Evolutionary conservation across 169 alveolate genomes (phyloP), one percentile per base, ranked within the genome.

Genomic region (Eimeria falciformis): DNA sequence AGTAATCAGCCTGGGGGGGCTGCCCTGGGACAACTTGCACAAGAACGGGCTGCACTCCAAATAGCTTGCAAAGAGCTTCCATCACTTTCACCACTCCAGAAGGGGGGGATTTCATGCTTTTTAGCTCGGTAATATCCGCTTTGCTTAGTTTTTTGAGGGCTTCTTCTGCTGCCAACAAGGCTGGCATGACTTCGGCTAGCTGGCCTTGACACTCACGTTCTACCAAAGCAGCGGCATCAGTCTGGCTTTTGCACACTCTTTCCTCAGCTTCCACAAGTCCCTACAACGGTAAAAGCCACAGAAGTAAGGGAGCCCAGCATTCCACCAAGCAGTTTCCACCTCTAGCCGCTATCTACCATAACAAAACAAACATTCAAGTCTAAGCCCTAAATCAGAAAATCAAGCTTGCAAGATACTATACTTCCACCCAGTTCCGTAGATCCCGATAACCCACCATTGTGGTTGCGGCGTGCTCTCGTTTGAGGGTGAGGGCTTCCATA

Each of bases 121-220:
- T 98, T 92, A 98, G 95, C 95, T 98, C 99, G 29, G 97, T 96
- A 77, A 98, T 97, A 95, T 98, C 99, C 55, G 97, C 97, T 55
- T 97, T 97, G 81, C 97, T 95, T 14, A 98, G 96, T 79, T 97
- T 96, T 93, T 97, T 97, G 88, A 97, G 97, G 29, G 99, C 99
- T 65, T 96, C 98, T 90, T 96, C 92, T 3, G 99, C 99, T 17
- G 97, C 97, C 37, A 93, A 88, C 62, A 98, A 93, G 40, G 96
- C 97, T 18, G 99, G 99, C 96, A 97, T 87, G 14, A 99, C 99
- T 75, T 95, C 96, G 83, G 98, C 97, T 6, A 99, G 99, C 73
- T 97, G 97, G 50, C 95, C 98, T 92, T 96, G 97, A 82, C 98
- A 98, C 56, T 92, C 95, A 45, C 96, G 96, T 81, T 97, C 98